Percentiles rank a stretch among this genome's conserved stretches.
Conservation (phyloP, 768 basidiomycete species). For the Suillus americanus region DNA sequence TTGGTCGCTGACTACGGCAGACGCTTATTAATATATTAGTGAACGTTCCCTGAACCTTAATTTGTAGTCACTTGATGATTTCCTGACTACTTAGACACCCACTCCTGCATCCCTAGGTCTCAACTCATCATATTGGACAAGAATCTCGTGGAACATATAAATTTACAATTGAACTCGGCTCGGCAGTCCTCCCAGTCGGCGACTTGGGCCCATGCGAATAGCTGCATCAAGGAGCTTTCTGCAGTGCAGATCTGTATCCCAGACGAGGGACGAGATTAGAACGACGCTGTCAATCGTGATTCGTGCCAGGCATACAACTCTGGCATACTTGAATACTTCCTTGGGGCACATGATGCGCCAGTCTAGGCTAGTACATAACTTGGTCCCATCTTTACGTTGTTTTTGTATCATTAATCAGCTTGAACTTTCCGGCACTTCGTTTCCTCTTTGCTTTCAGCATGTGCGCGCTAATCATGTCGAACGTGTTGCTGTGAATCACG, state of each 20-base stretch:
- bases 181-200: not conserved
- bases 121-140: too few species aligned
- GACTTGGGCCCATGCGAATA: not conserved
- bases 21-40: not conserved
- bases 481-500: too few species aligned
- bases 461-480: not conserved
- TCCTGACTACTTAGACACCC: too few species aligned
- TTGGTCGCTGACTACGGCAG: too few species aligned
- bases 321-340: too few species aligned
- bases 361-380: too few species aligned
- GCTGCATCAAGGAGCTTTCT: not conserved
- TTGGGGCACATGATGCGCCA: too few species aligned
- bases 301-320: not conserved
- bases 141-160: not conserved
- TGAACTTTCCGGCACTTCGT: not conserved
- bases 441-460: not conserved
- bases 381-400: too few species aligned
- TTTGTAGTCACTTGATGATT: too few species aligned
- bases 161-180: too few species aligned
- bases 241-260: not conserved
- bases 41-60: not conserved
- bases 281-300: not conserved
- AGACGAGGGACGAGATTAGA: not conserved
- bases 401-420: too few species aligned
- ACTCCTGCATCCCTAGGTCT: too few species aligned